Conservation (phyloP, 306 rosid species). For the Prunus mira region DNA sequence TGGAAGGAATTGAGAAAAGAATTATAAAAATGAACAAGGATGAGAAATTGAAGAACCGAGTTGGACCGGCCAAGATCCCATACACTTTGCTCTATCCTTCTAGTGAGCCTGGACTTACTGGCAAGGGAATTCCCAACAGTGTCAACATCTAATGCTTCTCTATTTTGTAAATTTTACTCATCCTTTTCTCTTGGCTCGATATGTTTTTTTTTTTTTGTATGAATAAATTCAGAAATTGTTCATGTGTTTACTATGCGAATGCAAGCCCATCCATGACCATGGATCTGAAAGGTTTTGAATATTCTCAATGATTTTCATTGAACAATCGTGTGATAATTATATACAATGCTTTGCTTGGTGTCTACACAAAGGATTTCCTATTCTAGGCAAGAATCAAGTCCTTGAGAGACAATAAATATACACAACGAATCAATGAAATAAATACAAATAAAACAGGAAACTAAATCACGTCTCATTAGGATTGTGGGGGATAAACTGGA, state of each 20-base stretch:
- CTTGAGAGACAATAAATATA: too few species aligned
- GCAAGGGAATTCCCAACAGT: constrained; percentile 71
- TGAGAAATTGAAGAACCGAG: constrained; percentile 39
- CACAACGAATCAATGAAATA: too few species aligned
- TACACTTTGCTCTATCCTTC: constrained; percentile 61
- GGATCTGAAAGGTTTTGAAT: constrained; percentile 13
- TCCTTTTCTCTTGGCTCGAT: background rate
- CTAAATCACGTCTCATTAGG: too few species aligned
- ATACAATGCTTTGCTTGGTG: too few species aligned
- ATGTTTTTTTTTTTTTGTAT: background rate
- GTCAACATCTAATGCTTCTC: constrained; percentile 41
- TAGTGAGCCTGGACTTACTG: constrained; percentile 54
- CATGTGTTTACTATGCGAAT: constrained; percentile 32
- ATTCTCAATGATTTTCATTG: too few species aligned
- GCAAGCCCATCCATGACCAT: constrained; percentile 95
- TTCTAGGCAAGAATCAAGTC: too few species aligned
- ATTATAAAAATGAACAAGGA: constrained; percentile 44
- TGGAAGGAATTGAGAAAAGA: constrained; percentile 40
- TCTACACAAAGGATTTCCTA: too few species aligned
- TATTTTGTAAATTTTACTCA: background rate
- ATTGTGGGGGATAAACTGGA: constrained; percentile 84
- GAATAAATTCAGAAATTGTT: background rate
- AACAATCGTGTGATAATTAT: too few species aligned
- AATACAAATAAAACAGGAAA: too few species aligned
- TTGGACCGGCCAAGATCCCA: constrained; percentile 59